Conservation (phyloP, 768 basidiomycete species). For the Agaricus sinodeliciosus region DNA sequence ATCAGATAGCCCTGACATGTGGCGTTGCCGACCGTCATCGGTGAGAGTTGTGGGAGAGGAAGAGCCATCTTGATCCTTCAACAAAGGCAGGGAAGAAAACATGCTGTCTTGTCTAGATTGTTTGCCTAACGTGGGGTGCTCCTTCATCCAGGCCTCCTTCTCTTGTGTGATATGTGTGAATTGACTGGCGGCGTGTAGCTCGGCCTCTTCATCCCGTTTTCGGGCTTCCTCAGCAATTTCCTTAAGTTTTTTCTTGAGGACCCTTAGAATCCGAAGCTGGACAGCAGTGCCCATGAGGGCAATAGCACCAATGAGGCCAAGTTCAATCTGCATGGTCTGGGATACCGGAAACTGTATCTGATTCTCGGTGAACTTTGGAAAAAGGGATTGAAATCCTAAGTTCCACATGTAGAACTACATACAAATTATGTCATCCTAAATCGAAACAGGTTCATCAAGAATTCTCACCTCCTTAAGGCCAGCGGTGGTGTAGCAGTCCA, state of each 20-base stretch:
- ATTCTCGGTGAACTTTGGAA: constrained; percentile 65
- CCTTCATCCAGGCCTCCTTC: constrained; percentile 80
- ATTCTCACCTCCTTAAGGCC: constrained; percentile 82
- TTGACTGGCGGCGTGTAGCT: constrained; percentile 63
- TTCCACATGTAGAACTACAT: constrained; percentile 98
- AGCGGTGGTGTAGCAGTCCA: constrained; percentile 90
- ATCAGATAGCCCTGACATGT: constrained; percentile 66
- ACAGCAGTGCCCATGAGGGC: constrained; percentile 84
- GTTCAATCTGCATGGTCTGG: constrained; percentile 89
- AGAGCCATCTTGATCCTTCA: constrained; percentile 54
- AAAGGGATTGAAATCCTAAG: constrained; percentile 76
- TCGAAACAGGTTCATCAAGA: constrained; percentile 9
- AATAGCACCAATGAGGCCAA: constrained; percentile 81
- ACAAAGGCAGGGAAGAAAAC: constrained; percentile 55
- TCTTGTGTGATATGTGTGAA: constrained; percentile 63
- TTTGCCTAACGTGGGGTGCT: constrained; percentile 60
- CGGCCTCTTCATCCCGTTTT: constrained; percentile 68
- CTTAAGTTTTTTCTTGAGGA: constrained; percentile 71
- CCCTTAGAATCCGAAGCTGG: constrained; percentile 78
- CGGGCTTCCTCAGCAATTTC: constrained; percentile 75
- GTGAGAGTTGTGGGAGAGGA: constrained; percentile 41
- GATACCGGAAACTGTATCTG: constrained; percentile 76
- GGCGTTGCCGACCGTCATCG: constrained; percentile 38
- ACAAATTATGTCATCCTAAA: constrained; percentile 9
- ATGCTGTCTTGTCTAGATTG: constrained; percentile 61